Conservation (phyloP, 2,329 filamentous ascomycete genomes). For the Coniochaeta sp. region DNA sequence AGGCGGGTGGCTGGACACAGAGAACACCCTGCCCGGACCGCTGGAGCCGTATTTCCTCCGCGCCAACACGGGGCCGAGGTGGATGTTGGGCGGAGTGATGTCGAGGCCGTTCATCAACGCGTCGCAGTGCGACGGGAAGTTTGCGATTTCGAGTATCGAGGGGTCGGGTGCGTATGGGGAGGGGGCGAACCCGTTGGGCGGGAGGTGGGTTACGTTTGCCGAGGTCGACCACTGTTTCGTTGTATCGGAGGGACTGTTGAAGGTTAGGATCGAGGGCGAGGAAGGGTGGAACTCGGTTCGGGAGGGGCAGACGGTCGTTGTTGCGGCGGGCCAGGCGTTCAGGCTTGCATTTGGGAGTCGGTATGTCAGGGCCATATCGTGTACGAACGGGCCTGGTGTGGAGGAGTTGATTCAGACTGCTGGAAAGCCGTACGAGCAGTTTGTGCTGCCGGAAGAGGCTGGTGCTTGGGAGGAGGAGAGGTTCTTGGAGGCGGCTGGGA, state of each 20-base stretch:
- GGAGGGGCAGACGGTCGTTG: constrained; percentile 40
- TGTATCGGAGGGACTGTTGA: constrained; percentile 37
- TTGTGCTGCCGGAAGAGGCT: constrained; percentile 30
- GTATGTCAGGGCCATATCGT: constrained; percentile 39
- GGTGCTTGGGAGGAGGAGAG: constrained; percentile 14
- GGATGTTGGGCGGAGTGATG: constrained; percentile 36
- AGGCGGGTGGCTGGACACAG: constrained; percentile 30
- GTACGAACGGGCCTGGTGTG: constrained; percentile 41
- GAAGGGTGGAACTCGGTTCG: constrained; percentile 24
- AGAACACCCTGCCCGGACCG: constrained; percentile 30
- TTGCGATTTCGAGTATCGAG: constrained; percentile 47
- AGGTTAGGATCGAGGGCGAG: constrained; percentile 29
- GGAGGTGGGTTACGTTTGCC: constrained; percentile 31
- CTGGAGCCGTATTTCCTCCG: constrained; percentile 42
- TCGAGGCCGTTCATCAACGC: constrained; percentile 41
- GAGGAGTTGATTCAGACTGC: constrained; percentile 34
- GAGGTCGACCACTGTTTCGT: constrained; percentile 45
- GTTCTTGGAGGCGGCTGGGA: not conserved
- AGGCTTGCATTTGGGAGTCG: constrained; percentile 34
- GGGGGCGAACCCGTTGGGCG: constrained; percentile 21
- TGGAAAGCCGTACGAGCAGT: constrained; percentile 23
- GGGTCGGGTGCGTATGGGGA: constrained; percentile 27
- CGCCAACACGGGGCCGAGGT: constrained; percentile 40
- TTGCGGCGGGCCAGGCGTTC: constrained; percentile 39
- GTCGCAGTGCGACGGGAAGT: constrained; percentile 37